phyloP scores from a whole-genome alignment of 768 basidiomycete species.

The Suillus sp. region DNA sequence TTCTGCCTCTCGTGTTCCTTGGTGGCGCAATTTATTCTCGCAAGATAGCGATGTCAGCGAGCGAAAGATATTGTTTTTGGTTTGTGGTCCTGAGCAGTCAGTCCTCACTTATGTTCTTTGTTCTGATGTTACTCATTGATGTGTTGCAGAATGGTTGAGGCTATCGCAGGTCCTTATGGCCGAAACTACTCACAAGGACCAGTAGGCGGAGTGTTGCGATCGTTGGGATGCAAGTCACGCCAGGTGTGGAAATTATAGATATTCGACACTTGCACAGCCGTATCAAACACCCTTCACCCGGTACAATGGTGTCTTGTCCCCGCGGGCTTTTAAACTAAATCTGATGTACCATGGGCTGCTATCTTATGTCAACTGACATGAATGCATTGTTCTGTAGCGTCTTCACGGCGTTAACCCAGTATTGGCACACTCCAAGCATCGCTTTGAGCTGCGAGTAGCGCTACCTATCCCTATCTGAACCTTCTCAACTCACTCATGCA shows the following conservation, averaged over 20 bases:
- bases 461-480: not conserved
- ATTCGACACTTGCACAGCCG: not conserved
- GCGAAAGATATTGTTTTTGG: conserved; percentile 62
- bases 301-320: not conserved
- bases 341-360: not conserved
- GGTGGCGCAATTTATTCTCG: conserved; percentile 35
- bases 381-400: not conserved
- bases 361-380: not conserved
- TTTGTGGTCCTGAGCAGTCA: conserved; percentile 86
- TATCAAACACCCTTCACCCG: not conserved
- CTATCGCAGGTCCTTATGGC: conserved; percentile 77
- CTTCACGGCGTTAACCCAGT: not conserved
- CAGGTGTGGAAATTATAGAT: conserved; percentile 71
- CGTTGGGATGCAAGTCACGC: conserved; percentile 59
- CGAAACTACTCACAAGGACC: conserved; percentile 75
- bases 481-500: not conserved
- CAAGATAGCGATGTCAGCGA: conserved; percentile 18
- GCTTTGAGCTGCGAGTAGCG: not conserved
- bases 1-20: conserved; percentile 24
- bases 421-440: not conserved
- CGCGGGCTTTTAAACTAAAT: not conserved
- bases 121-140: not conserved
- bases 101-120: conserved; percentile 26
- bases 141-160: conserved; percentile 64
- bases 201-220: conserved; percentile 65